These are phyloP conservation scores for Boletus eberwhitei DNA, from an alignment of 768 basidiomycete genomes.

Conservation along the genomic window DNA sequence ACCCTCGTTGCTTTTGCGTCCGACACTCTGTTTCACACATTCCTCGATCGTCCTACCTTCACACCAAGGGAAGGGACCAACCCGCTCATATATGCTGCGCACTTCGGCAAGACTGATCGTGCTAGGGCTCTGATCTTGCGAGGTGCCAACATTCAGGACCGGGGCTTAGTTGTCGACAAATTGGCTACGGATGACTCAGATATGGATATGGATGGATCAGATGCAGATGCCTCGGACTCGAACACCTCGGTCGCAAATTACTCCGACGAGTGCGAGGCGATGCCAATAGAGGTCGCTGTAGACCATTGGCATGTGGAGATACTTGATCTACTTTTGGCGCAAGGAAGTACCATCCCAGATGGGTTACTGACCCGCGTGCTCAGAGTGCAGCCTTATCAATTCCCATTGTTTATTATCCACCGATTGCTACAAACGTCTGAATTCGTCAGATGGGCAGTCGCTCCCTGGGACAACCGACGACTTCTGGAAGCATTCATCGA, in stretches of 20 bases:
- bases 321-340: background rate
- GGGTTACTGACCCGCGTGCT: background rate
- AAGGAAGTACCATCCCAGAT: background rate
- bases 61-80: background rate
- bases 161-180: background rate
- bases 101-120: background rate
- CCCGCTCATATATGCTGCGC: constrained; percentile 10
- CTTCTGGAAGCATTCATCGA: constrained; percentile 4
- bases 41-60: background rate
- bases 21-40: background rate
- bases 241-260: background rate
- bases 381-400: background rate
- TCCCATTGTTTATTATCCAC: constrained; percentile 1
- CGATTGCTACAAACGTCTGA: background rate
- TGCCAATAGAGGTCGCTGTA: background rate
- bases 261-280: background rate
- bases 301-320: constrained; percentile 2
- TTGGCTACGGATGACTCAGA: background rate
- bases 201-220: background rate
- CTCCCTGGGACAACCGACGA: background rate
- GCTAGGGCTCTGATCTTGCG: background rate
- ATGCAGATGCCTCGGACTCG: background rate
- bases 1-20: constrained; percentile 5
- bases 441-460: background rate
- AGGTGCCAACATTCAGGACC: background rate